phyloP scores from a whole-genome alignment of 1,284 basidiomycete species.

The Papiliotrema laurentii region DNA sequence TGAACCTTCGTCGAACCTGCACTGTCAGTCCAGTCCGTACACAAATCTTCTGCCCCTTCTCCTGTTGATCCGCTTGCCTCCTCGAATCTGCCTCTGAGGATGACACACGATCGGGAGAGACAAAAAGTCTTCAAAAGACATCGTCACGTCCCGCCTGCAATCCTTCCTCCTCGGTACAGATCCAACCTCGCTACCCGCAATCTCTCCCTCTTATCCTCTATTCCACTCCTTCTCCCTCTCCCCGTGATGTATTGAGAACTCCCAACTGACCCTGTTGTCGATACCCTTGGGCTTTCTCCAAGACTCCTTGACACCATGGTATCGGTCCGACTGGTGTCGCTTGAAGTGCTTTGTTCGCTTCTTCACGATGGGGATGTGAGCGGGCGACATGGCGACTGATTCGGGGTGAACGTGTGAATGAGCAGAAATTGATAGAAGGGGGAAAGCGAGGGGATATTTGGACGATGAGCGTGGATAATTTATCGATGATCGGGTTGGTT shows the following conservation, averaged over 20 bases:
- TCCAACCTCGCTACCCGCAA: not conserved
- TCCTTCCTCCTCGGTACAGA: not conserved
- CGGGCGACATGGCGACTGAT: slow-evolving; percentile 59
- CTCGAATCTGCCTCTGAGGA: no score
- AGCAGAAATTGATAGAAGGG: no score
- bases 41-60: not conserved
- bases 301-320: slow-evolving; percentile 89
- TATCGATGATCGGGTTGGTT: not conserved
- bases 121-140: no score
- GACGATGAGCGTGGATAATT: not conserved
- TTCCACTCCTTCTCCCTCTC: not conserved
- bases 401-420: not conserved
- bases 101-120: no score
- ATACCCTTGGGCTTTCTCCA: slow-evolving; percentile 98
- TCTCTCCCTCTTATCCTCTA: not conserved
- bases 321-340: slow-evolving; percentile 97
- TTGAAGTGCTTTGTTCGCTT: slow-evolving; percentile 95
- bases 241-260: not conserved
- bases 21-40: no score
- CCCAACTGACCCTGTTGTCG: slow-evolving; percentile 65
- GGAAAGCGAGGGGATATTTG: not conserved
- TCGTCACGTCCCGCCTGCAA: not conserved
- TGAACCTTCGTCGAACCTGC: slow-evolving; percentile 77
- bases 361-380: slow-evolving; percentile 88
- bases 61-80: not conserved